Conservation (phyloP, 2,329 filamentous ascomycete genomes). For the Aspergillus tamarii region DNA sequence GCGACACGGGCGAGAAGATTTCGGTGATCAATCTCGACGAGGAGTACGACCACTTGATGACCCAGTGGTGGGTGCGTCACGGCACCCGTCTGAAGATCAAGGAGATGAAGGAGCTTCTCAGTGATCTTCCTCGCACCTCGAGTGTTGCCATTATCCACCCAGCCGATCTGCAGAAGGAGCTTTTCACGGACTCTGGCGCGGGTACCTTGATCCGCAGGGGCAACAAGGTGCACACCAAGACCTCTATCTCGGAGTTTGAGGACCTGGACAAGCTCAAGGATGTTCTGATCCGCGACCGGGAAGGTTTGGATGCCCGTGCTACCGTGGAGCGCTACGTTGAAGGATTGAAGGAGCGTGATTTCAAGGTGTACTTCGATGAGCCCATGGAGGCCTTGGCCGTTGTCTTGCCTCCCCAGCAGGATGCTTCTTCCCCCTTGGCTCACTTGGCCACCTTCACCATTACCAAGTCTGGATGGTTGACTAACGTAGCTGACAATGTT, state of each 20-base stretch:
- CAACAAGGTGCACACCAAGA: constrained; percentile 80
- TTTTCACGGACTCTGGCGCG: constrained; percentile 94
- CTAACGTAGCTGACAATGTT: constrained; percentile 92
- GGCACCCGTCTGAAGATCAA: constrained; percentile 96
- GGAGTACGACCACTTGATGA: constrained; percentile 91
- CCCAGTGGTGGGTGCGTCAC: constrained; percentile 91
- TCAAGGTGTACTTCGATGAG: constrained; percentile 94
- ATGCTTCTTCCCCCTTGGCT: constrained; percentile 63
- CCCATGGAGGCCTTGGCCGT: constrained; percentile 90
- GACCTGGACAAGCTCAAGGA: constrained; percentile 78
- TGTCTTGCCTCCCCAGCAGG: constrained; percentile 73
- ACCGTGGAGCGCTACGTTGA: constrained; percentile 87
- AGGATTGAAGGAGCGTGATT: constrained; percentile 73
- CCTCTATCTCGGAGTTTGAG: constrained; percentile 72
- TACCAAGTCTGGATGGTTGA: constrained; percentile 92
- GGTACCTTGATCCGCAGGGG: constrained; percentile 91
- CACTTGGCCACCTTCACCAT: constrained; percentile 90
- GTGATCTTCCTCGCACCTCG: constrained; percentile 84
- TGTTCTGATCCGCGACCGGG: constrained; percentile 78
- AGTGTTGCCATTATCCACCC: constrained; percentile 98
- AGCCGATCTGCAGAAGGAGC: constrained; percentile 90
- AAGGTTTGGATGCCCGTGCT: constrained; percentile 77
- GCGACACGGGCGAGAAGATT: constrained; percentile 91
- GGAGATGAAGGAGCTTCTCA: constrained; percentile 92
- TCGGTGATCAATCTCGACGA: constrained; percentile 97